phyloP scores from a whole-genome alignment of 2,329 filamentous ascomycete species.

The Phialophora macrospora region DNA sequence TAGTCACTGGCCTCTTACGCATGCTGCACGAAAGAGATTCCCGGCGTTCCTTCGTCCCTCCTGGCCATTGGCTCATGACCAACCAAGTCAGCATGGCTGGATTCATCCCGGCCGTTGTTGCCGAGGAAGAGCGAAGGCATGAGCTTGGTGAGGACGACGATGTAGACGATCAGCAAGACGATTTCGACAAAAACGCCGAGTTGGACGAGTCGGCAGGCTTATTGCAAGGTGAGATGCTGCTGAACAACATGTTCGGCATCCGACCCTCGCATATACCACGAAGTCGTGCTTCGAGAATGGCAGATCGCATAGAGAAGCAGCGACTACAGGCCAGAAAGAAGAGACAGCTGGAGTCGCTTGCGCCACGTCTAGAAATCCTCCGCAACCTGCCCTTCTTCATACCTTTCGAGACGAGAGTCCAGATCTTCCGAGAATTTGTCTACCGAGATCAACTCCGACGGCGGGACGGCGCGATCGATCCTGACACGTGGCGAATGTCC shows the following conservation, averaged over 20 bases:
- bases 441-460: slow-evolving; percentile 75
- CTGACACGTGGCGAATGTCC: slow-evolving; percentile 74
- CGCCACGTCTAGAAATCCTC: slow-evolving; percentile 84
- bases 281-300: slow-evolving; percentile 31
- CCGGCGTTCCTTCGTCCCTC: slow-evolving; percentile 77
- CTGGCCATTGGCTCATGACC: slow-evolving; percentile 94
- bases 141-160: slow-evolving; percentile 69
- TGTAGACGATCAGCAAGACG: slow-evolving; percentile 56
- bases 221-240: slow-evolving; percentile 59
- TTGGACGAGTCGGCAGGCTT: slow-evolving; percentile 48
- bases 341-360: slow-evolving; percentile 74
- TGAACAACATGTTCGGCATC: slow-evolving; percentile 37
- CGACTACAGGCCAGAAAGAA: slow-evolving; percentile 65
- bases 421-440: slow-evolving; percentile 95
- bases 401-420: slow-evolving; percentile 86
- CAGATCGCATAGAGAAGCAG: slow-evolving; percentile 30
- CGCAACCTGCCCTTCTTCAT: slow-evolving; percentile 98
- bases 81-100: slow-evolving; percentile 82
- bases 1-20: slow-evolving; percentile 78
- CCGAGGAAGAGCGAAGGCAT: slow-evolving; percentile 80
- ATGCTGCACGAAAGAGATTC: slow-evolving; percentile 96
- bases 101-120: slow-evolving; percentile 83
- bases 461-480: slow-evolving; percentile 69
- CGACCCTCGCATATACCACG: slow-evolving; percentile 36
- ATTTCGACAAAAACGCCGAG: slow-evolving; percentile 49